Conservation (phyloP, 768 basidiomycete species). For the Lyophyllum atratum region DNA sequence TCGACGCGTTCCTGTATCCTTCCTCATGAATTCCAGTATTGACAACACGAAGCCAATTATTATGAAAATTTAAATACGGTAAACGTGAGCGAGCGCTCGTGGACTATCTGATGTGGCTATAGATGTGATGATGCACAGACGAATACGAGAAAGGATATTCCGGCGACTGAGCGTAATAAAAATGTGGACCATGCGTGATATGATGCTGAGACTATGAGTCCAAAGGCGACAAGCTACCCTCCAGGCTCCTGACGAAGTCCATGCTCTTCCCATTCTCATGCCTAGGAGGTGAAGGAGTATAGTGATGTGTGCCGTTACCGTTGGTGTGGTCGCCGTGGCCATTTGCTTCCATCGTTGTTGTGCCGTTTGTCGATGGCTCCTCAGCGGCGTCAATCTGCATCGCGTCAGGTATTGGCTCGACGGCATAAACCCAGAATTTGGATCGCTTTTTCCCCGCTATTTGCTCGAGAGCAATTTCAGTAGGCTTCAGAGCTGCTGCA, state of each 20-base stretch:
- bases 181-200: background rate
- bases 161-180: background rate
- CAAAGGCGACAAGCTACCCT: slow-evolving; percentile 45
- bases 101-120: background rate
- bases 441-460: slow-evolving; percentile 82
- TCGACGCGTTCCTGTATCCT: background rate
- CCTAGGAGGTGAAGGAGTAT: background rate
- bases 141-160: slow-evolving; percentile 7
- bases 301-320: slow-evolving; percentile 10
- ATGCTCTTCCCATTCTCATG: slow-evolving; percentile 18
- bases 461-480: slow-evolving; percentile 73
- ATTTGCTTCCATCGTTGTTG: slow-evolving; percentile 5
- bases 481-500: slow-evolving; percentile 69
- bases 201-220: slow-evolving; percentile 28
- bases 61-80: background rate
- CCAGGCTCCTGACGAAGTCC: slow-evolving; percentile 34
- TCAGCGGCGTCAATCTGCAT: slow-evolving; percentile 20
- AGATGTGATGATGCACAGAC: slow-evolving; percentile 6
- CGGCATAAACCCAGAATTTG: slow-evolving; percentile 88
- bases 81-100: background rate
- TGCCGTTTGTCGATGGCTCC: slow-evolving; percentile 15
- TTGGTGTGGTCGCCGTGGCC: slow-evolving; percentile 8
- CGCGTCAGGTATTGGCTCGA: slow-evolving; percentile 62
- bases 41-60: background rate
- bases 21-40: too few species aligned